Evolutionary conservation across 768 basidiomycete genomes (phyloP).

Genomic region (Piloderma croceum): DNA sequence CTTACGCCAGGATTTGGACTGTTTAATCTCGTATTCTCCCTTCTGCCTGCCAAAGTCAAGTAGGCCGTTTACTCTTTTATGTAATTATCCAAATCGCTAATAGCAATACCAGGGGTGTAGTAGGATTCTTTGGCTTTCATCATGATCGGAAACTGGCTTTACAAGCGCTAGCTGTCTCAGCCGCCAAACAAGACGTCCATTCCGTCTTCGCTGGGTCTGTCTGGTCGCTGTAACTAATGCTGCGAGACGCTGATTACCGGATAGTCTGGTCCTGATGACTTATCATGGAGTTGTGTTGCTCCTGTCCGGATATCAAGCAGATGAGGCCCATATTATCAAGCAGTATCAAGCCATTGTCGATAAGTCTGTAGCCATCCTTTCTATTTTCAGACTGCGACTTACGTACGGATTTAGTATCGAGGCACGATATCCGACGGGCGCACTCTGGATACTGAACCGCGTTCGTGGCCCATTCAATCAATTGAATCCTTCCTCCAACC

Average conservation of each 20-base stretch:
- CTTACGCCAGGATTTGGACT: slow-evolving; percentile 19
- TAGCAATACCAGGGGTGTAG: slow-evolving; percentile 45
- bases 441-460: slow-evolving; percentile 69
- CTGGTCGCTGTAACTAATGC: not conserved
- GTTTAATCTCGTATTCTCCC: slow-evolving; percentile 69
- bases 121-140: slow-evolving; percentile 73
- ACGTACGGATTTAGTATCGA: slow-evolving; percentile 36
- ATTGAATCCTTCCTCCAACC: not conserved
- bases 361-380: slow-evolving; percentile 34
- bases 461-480: slow-evolving; percentile 29
- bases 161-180: slow-evolving; percentile 62
- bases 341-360: slow-evolving; percentile 64
- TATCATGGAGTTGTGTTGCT: slow-evolving; percentile 70
- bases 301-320: slow-evolving; percentile 69
- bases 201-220: slow-evolving; percentile 69
- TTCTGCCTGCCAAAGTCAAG: slow-evolving; percentile 69
- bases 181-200: slow-evolving; percentile 65
- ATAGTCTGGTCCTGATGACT: slow-evolving; percentile 72
- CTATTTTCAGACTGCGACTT: not conserved
- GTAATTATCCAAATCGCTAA: slow-evolving; percentile 1
- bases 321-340: slow-evolving; percentile 56
- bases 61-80: slow-evolving; percentile 24
- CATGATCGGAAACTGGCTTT: slow-evolving; percentile 66
- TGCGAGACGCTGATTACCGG: too few relatives aligned
- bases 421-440: slow-evolving; percentile 56